Percentiles rank a stretch among this genome's conserved stretches.
Evolutionary conservation across 169 alveolate species (phyloP).

Genomic region (Plasmodium gaboni): DNA sequence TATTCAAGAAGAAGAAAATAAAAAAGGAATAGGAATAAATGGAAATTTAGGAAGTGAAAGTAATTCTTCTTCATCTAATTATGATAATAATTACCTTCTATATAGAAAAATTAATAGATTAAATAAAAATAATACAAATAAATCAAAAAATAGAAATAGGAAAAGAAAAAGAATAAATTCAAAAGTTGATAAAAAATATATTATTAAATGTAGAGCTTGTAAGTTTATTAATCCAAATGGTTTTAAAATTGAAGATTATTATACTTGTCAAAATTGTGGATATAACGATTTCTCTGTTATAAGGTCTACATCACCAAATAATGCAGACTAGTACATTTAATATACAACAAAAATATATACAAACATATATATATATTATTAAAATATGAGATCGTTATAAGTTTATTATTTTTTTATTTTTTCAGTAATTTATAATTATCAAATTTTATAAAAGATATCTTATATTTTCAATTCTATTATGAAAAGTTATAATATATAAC

Average conservation of each 20-base stretch:
- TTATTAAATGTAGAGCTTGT: constrained; percentile 62
- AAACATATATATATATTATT: neutral
- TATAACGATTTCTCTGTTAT: constrained; percentile 59
- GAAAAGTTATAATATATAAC: too few species aligned
- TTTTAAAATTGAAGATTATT: constrained; percentile 59
- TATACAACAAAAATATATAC: neutral
- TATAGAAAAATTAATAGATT: constrained; percentile 44
- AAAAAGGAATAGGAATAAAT: constrained; percentile 32
- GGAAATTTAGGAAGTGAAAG: constrained; percentile 33
- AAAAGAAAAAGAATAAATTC: constrained; percentile 54
- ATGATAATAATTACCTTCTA: constrained; percentile 25
- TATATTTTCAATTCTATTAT: too few species aligned
- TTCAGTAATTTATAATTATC: too few species aligned
- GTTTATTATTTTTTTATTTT: neutral
- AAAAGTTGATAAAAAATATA: constrained; percentile 57
- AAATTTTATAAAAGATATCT: too few species aligned
- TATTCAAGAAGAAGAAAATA: constrained; percentile 42
- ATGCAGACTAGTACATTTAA: constrained; percentile 21
- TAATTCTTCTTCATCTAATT: constrained; percentile 59
- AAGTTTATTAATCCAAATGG: constrained; percentile 59
- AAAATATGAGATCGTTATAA: too few species aligned
- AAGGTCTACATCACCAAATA: constrained; percentile 56
- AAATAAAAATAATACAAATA: constrained; percentile 51
- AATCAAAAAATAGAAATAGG: constrained; percentile 41
- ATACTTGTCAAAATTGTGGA: constrained; percentile 69